These are phyloP conservation scores for Capronia coronata DNA, from an alignment of 2,329 filamentous ascomycete species.

Conservation along the genomic window DNA sequence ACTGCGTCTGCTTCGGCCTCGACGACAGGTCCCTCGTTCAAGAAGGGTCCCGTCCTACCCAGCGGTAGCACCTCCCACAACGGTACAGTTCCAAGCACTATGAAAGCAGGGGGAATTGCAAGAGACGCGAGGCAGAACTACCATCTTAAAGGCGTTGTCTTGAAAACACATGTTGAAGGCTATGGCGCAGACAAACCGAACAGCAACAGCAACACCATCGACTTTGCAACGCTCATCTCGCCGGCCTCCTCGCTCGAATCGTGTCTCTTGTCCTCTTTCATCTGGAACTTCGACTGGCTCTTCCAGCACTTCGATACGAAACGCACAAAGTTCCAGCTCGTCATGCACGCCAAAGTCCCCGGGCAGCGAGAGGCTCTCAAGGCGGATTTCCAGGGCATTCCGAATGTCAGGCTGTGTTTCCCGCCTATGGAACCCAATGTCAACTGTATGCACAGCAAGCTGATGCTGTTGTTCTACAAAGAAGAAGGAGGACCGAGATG, in stretches of 20 bases:
- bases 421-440: conserved; percentile 67
- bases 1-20: no score
- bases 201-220: conserved; percentile 24
- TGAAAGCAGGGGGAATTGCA: no score
- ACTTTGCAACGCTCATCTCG: conserved; percentile 65
- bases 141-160: conserved; percentile 61
- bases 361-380: conserved; percentile 36
- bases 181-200: conserved; percentile 52
- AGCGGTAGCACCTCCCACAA: background rate
- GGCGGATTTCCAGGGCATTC: conserved; percentile 39
- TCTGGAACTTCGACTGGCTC: conserved; percentile 78
- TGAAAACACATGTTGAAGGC: conserved; percentile 70
- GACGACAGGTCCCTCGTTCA: no score
- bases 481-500: conserved; percentile 15
- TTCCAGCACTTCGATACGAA: conserved; percentile 60
- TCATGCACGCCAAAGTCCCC: conserved; percentile 55
- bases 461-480: conserved; percentile 79
- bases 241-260: conserved; percentile 71
- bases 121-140: conserved; percentile 11
- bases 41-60: no score
- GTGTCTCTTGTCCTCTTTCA: conserved; percentile 78
- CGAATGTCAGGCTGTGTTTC: conserved; percentile 64
- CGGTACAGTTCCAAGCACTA: no score
- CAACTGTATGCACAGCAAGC: conserved; percentile 85
- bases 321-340: conserved; percentile 57